Evolutionary conservation across 164 flowering plant species (phyloP), one percentile per base, ranked within the genome.

Genomic region (Kalanchoe fedtschenkoi): DNA sequence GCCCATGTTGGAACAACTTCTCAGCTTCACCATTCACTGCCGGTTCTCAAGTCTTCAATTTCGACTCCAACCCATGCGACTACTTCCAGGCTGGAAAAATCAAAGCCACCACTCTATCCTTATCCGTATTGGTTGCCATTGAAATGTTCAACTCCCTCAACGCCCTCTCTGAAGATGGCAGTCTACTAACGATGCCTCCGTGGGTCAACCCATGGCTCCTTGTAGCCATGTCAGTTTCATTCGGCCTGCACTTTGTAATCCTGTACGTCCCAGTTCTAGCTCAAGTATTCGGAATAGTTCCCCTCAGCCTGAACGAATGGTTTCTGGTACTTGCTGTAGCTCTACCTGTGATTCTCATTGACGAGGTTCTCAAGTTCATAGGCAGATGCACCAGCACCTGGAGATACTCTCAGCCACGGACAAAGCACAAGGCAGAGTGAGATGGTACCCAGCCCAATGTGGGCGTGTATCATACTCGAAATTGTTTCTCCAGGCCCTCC

Each of bases 121-220:
- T 89, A 55, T 83, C 96, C 2, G 90, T 88, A 5, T 71, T 88
- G 81, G 96, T 88, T 17, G 88, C 92, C 37, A 88, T 86, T 16
- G 96, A 88, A 76, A 88, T 88, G 96, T 88, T 88, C 79, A 88
- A 88, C 70, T 86, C 96, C 4, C 80, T 88, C 6, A 88, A 88
- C 54, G 96, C 96, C 44, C 77, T 88, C 11, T 88, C 92, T 0
- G 96, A 88, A 72, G 92, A 88, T 54, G 77, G 76, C 3, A 86
- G 96, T 58, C 83, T 88, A 10, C 34, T 86, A 65, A 66, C 73
- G 8, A 88, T 88, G 96, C 96, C 92, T 6, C 96, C 96, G 11
- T 88, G 91, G 96, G 84, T 79, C 34, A 88, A 88, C 67, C 96
- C 96, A 0, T 86, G 80, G 79, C 88, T 88, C 43, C 84, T 88